Evolutionary conservation across 805 yeast genomes (phyloP).

Genomic region (Spencermartinsiella europaea): DNA sequence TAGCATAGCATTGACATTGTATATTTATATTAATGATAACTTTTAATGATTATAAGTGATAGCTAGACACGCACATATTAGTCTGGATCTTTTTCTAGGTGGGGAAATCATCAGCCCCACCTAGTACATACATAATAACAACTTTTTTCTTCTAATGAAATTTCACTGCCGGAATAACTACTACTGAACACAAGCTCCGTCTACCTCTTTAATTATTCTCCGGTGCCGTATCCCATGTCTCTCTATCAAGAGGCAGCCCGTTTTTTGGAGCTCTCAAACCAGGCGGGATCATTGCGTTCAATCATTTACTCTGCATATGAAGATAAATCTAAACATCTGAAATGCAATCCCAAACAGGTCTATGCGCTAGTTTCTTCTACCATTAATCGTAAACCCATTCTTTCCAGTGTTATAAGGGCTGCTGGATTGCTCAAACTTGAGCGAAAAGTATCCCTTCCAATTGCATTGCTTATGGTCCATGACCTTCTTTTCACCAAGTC

Average conservation of each 20-base stretch:
- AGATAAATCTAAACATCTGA: constrained; percentile 37
- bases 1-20: not conserved
- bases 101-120: no score
- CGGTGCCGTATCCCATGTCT: no score
- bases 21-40: not conserved
- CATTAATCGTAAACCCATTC: constrained; percentile 60
- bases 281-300: constrained; percentile 50
- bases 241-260: constrained; percentile 40
- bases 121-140: no score
- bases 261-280: constrained; percentile 36
- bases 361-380: constrained; percentile 81
- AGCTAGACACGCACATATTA: no score
- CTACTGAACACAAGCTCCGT: no score
- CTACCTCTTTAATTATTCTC: no score
- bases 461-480: constrained; percentile 66
- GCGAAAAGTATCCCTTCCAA: constrained; percentile 43
- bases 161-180: no score
- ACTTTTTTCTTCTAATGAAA: no score
- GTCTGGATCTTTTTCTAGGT: no score
- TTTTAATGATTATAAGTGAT: not conserved
- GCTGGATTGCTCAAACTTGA: constrained; percentile 57
- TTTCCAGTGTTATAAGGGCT: constrained; percentile 57
- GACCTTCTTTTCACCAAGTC: constrained; percentile 71
- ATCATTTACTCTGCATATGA: constrained; percentile 45
- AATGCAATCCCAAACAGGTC: constrained; percentile 74